phyloP scores from a whole-genome alignment of 2,329 filamentous ascomycete species.

The Colletotrichum sp. region DNA sequence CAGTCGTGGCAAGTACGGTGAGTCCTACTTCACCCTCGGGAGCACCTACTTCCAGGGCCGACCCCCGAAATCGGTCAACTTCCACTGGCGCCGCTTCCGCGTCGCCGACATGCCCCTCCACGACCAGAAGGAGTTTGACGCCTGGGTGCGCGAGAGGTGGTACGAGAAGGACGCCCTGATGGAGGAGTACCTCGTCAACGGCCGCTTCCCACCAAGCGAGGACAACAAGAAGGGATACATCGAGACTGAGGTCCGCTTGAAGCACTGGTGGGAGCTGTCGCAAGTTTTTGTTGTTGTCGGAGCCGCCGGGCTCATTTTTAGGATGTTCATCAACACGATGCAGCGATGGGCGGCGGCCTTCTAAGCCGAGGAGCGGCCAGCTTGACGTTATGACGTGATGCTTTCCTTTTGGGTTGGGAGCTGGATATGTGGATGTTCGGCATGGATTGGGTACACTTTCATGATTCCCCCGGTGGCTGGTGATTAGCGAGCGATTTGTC shows the following conservation, averaged over 20 bases:
- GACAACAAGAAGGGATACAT: constrained; percentile 51
- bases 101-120: constrained; percentile 82
- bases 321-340: constrained; percentile 36
- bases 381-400: background rate
- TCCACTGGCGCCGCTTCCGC: constrained; percentile 91
- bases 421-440: background rate
- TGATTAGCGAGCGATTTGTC: constrained; percentile 17
- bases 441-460: background rate
- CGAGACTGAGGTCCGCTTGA: constrained; percentile 63
- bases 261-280: constrained; percentile 59
- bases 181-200: constrained; percentile 80
- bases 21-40: constrained; percentile 85
- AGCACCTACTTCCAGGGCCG: constrained; percentile 90
- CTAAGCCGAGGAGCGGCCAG: background rate
- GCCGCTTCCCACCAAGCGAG: constrained; percentile 72
- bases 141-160: constrained; percentile 88
- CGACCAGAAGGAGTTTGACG: constrained; percentile 75
- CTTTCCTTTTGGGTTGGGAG: background rate
- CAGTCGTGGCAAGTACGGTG: constrained; percentile 83
- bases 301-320: constrained; percentile 46
- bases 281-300: constrained; percentile 59
- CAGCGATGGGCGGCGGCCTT: background rate
- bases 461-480: background rate
- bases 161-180: constrained; percentile 89
- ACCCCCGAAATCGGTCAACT: constrained; percentile 93